A percentile compares a stretch with the other conserved stretches of the same genome.
phyloP scores from a whole-genome alignment of 805 yeast species.

The Candida lessepsii region DNA sequence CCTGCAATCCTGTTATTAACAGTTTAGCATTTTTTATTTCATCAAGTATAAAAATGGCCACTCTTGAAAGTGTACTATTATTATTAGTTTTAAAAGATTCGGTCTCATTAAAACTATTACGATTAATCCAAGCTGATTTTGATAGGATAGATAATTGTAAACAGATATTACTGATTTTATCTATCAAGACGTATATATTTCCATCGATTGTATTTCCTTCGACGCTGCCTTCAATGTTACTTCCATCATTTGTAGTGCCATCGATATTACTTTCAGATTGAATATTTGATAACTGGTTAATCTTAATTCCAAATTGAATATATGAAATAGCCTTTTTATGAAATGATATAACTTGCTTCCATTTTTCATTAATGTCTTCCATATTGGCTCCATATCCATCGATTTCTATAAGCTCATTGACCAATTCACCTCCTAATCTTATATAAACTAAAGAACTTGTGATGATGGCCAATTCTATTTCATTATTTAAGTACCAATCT shows the following conservation, averaged over 20 bases:
- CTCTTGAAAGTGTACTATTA: conserved; percentile 44
- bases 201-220: too few species aligned
- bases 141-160: conserved; percentile 40
- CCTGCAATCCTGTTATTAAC: conserved; percentile 17
- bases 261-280: too few species aligned
- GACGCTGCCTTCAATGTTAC: too few species aligned
- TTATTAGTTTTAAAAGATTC: conserved; percentile 23
- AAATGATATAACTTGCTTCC: conserved; percentile 35
- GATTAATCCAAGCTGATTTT: conserved; percentile 38
- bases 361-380: conserved; percentile 24
- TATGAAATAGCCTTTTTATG: conserved; percentile 34
- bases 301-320: conserved; percentile 22
- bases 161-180: conserved; percentile 28
- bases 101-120: conserved; percentile 21
- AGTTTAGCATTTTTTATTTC: conserved; percentile 28
- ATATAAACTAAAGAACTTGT: conserved; percentile 29
- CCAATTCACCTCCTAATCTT: conserved; percentile 34
- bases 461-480: conserved; percentile 25
- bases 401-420: conserved; percentile 31
- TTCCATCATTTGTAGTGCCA: too few species aligned
- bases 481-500: conserved; percentile 32
- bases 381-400: conserved; percentile 3
- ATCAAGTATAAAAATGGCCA: conserved; percentile 40
- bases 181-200: conserved; percentile 17
- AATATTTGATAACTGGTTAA: neutral